These are phyloP conservation scores for Cardamine resedifolia DNA, from an alignment of 345 rosid genomes.

Conservation along the genomic window DNA sequence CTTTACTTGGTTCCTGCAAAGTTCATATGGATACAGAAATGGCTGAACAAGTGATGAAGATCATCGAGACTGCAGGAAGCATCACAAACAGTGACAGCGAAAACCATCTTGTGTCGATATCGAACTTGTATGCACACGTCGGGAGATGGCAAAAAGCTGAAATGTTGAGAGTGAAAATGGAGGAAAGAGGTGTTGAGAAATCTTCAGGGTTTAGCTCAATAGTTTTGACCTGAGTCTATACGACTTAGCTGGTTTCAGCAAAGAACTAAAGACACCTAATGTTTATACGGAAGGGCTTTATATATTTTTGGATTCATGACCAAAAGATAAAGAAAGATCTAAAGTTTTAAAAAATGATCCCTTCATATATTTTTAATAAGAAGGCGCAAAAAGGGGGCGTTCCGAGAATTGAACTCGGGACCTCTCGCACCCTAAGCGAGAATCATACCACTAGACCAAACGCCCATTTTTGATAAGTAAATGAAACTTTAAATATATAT, in stretches of 20 bases:
- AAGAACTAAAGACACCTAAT: conserved; percentile 8
- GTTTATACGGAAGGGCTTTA: neutral
- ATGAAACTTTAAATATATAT: rapidly evolving
- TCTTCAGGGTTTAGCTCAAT: conserved; percentile 58
- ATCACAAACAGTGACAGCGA: conserved; percentile 37
- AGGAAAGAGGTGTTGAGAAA: conserved; percentile 48
- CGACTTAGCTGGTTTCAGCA: neutral
- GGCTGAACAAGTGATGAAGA: conserved; percentile 51
- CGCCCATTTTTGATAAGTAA: conserved; percentile 35
- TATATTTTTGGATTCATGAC: no score
- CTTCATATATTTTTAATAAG: no score
- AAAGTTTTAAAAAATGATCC: no score
- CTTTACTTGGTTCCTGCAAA: conserved; percentile 71
- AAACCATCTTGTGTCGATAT: conserved; percentile 49
- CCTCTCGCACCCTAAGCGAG: conserved; percentile 94
- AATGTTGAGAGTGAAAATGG: conserved; percentile 49
- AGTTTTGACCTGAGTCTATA: conserved; percentile 19
- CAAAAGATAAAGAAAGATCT: no score
- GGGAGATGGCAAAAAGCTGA: conserved; percentile 66
- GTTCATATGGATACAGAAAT: conserved; percentile 51
- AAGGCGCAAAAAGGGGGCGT: no score
- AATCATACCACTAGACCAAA: conserved; percentile 93
- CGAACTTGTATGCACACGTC: conserved; percentile 70
- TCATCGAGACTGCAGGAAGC: conserved; percentile 26
- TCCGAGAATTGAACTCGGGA: conserved; percentile 73